Conservation (phyloP, 805 yeast genomes). For the Yamadazyma takamatsuzukensis region DNA sequence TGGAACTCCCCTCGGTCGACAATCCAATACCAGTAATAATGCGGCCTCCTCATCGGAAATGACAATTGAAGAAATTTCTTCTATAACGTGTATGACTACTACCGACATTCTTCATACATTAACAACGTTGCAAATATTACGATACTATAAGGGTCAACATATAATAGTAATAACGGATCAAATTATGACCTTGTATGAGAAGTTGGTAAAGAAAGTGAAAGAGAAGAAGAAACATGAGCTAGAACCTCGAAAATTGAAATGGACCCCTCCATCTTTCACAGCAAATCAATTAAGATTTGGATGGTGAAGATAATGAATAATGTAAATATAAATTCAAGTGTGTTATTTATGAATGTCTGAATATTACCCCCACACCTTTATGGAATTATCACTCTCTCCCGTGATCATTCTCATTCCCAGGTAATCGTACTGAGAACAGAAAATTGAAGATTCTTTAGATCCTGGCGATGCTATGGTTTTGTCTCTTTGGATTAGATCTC, state of each 20-base stretch:
- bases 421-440: slow-evolving; percentile 69
- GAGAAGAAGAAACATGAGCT: slow-evolving; percentile 73
- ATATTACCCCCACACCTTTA: slow-evolving; percentile 65
- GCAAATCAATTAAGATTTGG: slow-evolving; percentile 96
- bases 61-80: slow-evolving; percentile 87
- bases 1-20: slow-evolving; percentile 16
- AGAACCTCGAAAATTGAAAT: slow-evolving; percentile 65
- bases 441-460: slow-evolving; percentile 62
- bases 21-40: slow-evolving; percentile 1
- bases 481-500: slow-evolving; percentile 55
- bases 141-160: slow-evolving; percentile 95
- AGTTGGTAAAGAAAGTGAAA: slow-evolving; percentile 45
- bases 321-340: background rate
- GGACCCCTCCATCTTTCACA: slow-evolving; percentile 96
- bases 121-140: slow-evolving; percentile 82
- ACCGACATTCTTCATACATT: slow-evolving; percentile 92
- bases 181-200: slow-evolving; percentile 71
- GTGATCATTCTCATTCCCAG: slow-evolving; percentile 80
- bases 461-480: slow-evolving; percentile 64
- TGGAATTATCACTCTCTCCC: slow-evolving; percentile 86
- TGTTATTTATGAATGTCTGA: too few relatives aligned
- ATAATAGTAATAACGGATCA: slow-evolving; percentile 82
- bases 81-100: slow-evolving; percentile 89
- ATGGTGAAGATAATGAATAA: slow-evolving; percentile 50
- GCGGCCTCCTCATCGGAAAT: slow-evolving; percentile 40